Evolutionary conservation across 805 yeast genomes (phyloP), one percentile per base, ranked within the genome.

Genomic region (Yarrowia yakushimensis): DNA sequence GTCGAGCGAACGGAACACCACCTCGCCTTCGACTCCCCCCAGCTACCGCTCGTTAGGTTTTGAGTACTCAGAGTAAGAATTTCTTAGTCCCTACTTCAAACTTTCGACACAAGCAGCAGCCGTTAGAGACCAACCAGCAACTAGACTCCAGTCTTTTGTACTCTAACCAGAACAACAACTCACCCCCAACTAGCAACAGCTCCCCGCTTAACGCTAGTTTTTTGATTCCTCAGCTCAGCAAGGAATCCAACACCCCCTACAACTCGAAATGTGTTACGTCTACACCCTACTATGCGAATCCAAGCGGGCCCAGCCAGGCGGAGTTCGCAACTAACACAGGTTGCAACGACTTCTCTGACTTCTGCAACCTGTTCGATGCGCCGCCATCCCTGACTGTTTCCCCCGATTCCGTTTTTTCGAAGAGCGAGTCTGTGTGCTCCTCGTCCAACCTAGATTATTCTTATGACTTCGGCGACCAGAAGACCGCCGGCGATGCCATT

Each of bases 1-100:
- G 59, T 52, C 59, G 59, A 52, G 59, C 59, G 59, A 52, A 52
- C 57, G 57, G 59, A 52, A 52, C 43, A 52, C 59, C 59, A 52
- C 59, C 43, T 25, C 59, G 59, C 59, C 43, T 52, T 52, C 59
- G 59, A 52, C 59, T 52, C 59, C 59, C n/a, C 59, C 59, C 43
- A 33, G 43, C 43, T 50, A 4, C 41, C 59, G 59, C 59, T 15
- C 28, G 43, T 20, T 52, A 52, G 59, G 43, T 52, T 52, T 52
- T 52, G 59, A 52, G 59, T 52, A 52, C 43, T 23, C 59, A 52
- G 59, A 52, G 59, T 52, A 52, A 52, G 59, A 20, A 43, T 23
- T 23, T 52, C 59, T 52, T 52, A 52, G 36, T 43, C 36, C 59
- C 59, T 52, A 52, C 59, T 36, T 52, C 59, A 36, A 52, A 52